These are phyloP conservation scores for Panicum virgatum DNA, from an alignment of 202 grass and related monocot species.

Conservation along the genomic window DNA sequence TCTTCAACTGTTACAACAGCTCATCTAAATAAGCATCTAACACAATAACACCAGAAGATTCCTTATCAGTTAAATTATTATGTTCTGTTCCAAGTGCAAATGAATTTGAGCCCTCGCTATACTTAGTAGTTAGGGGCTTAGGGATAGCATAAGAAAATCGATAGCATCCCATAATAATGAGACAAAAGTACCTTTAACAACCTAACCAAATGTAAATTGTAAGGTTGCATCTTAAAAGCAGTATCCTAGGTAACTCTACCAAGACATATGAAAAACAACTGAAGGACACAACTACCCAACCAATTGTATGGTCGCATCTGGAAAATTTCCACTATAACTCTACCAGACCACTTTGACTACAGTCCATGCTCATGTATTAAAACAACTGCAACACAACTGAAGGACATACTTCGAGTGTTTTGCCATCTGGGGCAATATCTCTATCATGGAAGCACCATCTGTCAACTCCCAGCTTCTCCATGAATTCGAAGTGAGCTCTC, in stretches of 20 bases:
- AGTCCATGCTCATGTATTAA: constrained; percentile 5
- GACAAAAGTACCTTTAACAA: background rate
- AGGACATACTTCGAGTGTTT: constrained; percentile 65
- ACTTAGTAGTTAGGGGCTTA: background rate
- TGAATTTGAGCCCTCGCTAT: background rate
- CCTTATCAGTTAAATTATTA: background rate
- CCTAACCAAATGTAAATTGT: background rate
- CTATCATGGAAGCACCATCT: constrained; percentile 98
- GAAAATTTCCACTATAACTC: background rate
- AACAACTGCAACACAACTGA: background rate
- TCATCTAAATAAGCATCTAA: background rate
- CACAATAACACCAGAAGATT: background rate
- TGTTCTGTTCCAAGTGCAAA: background rate
- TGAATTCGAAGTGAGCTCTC: constrained; percentile 94
- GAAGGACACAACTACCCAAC: constrained; percentile 12
- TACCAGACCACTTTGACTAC: background rate
- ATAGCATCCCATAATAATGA: background rate
- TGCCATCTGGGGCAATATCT: constrained; percentile 91
- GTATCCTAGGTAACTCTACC: background rate
- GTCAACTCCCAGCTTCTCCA: constrained; percentile 93
- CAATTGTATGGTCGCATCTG: background rate
- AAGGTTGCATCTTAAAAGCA: background rate
- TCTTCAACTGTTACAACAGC: background rate
- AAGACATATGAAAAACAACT: constrained; percentile 1
- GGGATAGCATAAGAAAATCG: background rate